Base-by-base conservation (phyloP, 495 filamentous ascomycete genomes). In the Penicillium psychrofluorescens region DNA sequence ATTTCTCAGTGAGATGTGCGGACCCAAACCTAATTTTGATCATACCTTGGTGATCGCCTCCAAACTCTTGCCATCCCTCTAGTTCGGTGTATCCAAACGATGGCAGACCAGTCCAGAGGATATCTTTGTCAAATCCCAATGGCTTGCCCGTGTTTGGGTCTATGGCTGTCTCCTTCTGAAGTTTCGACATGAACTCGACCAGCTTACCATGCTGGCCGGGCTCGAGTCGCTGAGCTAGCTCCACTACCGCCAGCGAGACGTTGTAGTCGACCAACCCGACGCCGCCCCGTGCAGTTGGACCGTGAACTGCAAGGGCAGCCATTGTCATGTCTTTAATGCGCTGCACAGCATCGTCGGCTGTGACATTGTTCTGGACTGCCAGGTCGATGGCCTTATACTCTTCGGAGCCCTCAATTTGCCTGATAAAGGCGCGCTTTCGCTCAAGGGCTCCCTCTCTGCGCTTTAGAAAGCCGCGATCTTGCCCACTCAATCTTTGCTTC, bases 181-280 rank as follows among this genome's bases (percentile, higher is more conserved):
- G 38, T 27, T 36, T 11, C 15, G 31, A 41, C 11, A 46, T 27
- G 33, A 46, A 46, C 12, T 46, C 37, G 22, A 29, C 31, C 11
- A 46, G 37, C 30, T 29, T 41, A 16, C 14, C 14, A n/a, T 46
- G 36, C 33, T 46, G 40, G 9, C 32, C 32, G 28, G 31, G 44
- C 5, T 41, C 44, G 8, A 46, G 44, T 37, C 44, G 44, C 33
- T 46, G 31, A 22, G 38, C 31, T n/a, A 46, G 44, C 38, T 46
- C 44, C 37, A 46, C 38, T 4, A 41, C 29, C 4, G 37, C 15
- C 38, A 46, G 32, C 12, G 44, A 46, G 44, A 46, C 16, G 37
- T 46, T 46, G 31, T 46, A 46, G 38, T 46, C 44, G 31, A 31
- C 13, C 8, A 46, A 38, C 16, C 44, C 44, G 32, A 41, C 27